A percentile compares a stretch with the other conserved stretches of the same genome.
Conservation (phyloP, 805 yeast species). For the Metschnikowia anglica region DNA sequence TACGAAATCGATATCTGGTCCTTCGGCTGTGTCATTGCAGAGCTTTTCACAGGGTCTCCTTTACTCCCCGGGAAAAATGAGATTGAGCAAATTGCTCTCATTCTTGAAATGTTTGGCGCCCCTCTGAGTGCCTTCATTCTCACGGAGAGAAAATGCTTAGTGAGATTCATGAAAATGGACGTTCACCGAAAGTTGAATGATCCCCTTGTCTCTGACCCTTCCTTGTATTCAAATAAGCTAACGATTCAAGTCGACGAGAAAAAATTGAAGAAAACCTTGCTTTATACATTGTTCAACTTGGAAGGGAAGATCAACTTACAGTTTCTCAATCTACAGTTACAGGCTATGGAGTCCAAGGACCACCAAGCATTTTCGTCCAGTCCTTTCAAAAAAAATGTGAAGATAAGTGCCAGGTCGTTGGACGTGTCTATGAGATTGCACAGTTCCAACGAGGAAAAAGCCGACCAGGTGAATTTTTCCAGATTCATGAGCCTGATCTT, state of each 20-base stretch:
- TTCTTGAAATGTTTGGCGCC: constrained; percentile 46
- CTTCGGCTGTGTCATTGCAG: constrained; percentile 66
- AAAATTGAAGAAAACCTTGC: constrained; percentile 32
- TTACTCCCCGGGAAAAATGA: constrained; percentile 38
- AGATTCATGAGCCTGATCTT: constrained; percentile 32
- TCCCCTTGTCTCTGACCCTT: constrained; percentile 14
- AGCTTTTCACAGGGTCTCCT: constrained; percentile 21
- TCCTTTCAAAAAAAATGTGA: constrained; percentile 25
- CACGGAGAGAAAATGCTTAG: constrained; percentile 39
- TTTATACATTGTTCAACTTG: constrained; percentile 39
- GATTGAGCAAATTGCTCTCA: constrained; percentile 44
- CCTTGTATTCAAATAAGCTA: constrained; percentile 6
- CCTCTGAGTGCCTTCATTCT: constrained; percentile 44
- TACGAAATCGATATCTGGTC: constrained; percentile 85
- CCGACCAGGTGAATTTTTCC: constrained; percentile 21
- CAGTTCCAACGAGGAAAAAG: constrained; percentile 15
- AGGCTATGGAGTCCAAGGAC: constrained; percentile 13
- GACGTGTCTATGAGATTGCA: constrained; percentile 31
- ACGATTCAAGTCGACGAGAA: constrained; percentile 29
- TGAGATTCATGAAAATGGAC: constrained; percentile 21
- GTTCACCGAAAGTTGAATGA: constrained; percentile 14
- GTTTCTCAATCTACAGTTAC: constrained; percentile 30
- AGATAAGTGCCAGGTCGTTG: constrained; percentile 29
- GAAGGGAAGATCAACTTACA: constrained; percentile 40
- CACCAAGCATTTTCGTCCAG: constrained; percentile 6